A percentile compares a stretch with the other conserved stretches of the same genome.
phyloP scores from a whole-genome alignment of 768 basidiomycete species.

The Phylloporus scabripes region DNA sequence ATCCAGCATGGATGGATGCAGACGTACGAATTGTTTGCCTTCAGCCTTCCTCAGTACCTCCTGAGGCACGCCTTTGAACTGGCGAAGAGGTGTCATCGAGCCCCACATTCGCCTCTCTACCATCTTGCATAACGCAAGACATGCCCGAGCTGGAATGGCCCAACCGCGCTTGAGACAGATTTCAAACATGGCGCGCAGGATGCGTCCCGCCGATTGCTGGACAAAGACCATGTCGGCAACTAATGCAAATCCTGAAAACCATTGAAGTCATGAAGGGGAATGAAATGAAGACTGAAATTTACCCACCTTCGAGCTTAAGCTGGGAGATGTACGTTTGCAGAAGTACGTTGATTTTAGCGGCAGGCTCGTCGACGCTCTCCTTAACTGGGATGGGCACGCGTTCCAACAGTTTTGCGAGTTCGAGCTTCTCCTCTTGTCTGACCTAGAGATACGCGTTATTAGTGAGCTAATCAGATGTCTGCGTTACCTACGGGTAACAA shows the following conservation, averaged over 20 bases:
- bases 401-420: conserved; percentile 84
- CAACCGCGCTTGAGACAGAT: conserved; percentile 98
- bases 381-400: conserved; percentile 97
- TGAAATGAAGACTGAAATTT: neutral
- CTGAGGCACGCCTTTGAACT: conserved; percentile 86
- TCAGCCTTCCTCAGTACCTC: conserved; percentile 90
- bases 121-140: conserved; percentile 95
- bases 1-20: conserved; percentile 21
- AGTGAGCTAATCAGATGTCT: conserved; percentile 5
- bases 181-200: conserved; percentile 94
- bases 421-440: conserved; percentile 80
- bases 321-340: conserved; percentile 93
- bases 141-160: conserved; percentile 89
- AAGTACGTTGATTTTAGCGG: conserved; percentile 95
- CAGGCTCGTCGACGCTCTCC: conserved; percentile 92
- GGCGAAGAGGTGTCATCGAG: conserved; percentile 94
- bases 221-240: conserved; percentile 95
- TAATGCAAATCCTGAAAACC: conserved; percentile 61
- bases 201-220: conserved; percentile 95
- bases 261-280: neutral
- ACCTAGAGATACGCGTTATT: conserved; percentile 35
- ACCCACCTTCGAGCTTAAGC: conserved; percentile 79
- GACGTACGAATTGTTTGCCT: conserved; percentile 90
- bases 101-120: conserved; percentile 91
- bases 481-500: conserved; percentile 58